These are phyloP conservation scores for Solanum tacnaense DNA, from an alignment of 257 asterid genomes.

Conservation along the genomic window DNA sequence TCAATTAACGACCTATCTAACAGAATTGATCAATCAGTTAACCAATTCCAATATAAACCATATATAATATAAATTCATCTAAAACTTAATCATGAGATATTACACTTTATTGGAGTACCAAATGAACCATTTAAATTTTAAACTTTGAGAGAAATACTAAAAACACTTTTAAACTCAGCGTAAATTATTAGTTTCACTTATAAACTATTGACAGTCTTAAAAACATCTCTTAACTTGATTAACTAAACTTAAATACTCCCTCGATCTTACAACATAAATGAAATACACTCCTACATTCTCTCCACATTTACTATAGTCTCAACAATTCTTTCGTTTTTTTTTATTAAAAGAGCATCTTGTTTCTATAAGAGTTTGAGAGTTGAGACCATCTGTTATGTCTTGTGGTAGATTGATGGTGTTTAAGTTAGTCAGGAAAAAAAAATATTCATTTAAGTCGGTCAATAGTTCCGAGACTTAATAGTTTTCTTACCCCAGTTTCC, in stretches of 20 bases:
- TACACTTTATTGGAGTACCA: background rate
- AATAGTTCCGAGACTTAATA: background rate
- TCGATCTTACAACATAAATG: background rate
- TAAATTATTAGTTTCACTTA: background rate
- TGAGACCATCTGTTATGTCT: too few relatives aligned
- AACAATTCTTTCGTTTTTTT: background rate
- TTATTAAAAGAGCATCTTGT: background rate
- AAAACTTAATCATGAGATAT: background rate
- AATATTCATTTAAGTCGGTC: too few relatives aligned
- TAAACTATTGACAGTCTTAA: too few relatives aligned
- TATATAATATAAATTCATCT: too few relatives aligned
- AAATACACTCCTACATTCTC: background rate
- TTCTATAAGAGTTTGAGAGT: too few relatives aligned
- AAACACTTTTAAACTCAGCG: accelerated
- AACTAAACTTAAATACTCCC: background rate
- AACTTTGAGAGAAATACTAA: background rate
- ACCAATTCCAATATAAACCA: too few relatives aligned
- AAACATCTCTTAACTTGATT: too few relatives aligned
- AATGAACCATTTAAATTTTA: background rate
- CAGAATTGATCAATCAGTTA: too few relatives aligned
- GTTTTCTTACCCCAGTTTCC: background rate
- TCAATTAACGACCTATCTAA: too few relatives aligned
- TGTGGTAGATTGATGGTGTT: too few relatives aligned
- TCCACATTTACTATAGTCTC: too few relatives aligned
- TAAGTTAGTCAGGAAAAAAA: too few relatives aligned